A percentile compares a stretch with the other conserved stretches of the same genome.
phyloP scores from a whole-genome alignment of 805 yeast genomes.

The Suhomyces tanzawaensis region DNA sequence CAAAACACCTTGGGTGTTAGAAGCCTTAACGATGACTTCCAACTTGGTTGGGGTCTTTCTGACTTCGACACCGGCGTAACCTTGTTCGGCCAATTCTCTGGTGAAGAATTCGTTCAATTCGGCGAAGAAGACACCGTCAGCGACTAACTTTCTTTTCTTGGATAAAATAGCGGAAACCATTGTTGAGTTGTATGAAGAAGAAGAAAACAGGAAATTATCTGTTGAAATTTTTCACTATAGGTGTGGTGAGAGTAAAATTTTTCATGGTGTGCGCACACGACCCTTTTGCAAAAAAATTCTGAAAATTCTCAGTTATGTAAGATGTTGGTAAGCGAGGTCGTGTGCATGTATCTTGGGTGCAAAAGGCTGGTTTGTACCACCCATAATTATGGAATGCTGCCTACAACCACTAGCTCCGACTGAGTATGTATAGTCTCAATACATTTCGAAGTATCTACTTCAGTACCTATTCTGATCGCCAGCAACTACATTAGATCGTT shows the following conservation, averaged over 20 bases:
- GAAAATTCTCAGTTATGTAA: background rate
- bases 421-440: too few species aligned
- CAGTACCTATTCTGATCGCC: too few species aligned
- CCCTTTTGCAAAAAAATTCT: background rate
- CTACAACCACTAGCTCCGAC: too few species aligned
- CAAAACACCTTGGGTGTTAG: slow-evolving; percentile 96
- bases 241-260: slow-evolving; percentile 3
- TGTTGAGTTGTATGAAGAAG: slow-evolving; percentile 9
- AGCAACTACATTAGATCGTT: too few species aligned
- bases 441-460: too few species aligned
- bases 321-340: background rate
- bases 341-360: too few species aligned
- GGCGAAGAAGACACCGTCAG: slow-evolving; percentile 99
- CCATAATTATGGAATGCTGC: too few species aligned
- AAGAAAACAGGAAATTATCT: background rate
- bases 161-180: slow-evolving; percentile 58
- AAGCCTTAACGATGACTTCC: slow-evolving; percentile 97
- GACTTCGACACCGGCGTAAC: slow-evolving; percentile 99
- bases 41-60: slow-evolving; percentile 97
- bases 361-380: too few species aligned
- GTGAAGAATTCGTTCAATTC: slow-evolving; percentile 99
- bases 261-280: slow-evolving; percentile 3
- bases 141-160: slow-evolving; percentile 98
- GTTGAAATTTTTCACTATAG: background rate
- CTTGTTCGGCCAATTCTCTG: slow-evolving; percentile 99